Conservation (phyloP, 805 yeast genomes). For the Jamesozyma gamospora region DNA sequence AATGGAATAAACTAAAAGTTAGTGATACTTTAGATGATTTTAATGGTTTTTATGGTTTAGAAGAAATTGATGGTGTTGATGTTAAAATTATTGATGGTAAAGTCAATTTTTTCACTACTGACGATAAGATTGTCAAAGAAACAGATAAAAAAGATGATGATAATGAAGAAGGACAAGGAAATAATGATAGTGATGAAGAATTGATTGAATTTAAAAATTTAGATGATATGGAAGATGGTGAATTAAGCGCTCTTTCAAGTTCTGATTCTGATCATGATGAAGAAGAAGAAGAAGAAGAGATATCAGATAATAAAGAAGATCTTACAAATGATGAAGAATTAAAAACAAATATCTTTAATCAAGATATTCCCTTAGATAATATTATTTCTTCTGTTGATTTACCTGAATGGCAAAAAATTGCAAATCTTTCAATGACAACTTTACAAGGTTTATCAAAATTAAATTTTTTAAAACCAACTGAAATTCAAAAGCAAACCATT, state of each 20-base stretch:
- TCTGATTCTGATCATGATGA: conserved; percentile 23
- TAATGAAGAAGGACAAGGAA: conserved; percentile 7
- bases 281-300: conserved; percentile 9
- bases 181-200: conserved; percentile 14
- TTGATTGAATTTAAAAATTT: conserved; percentile 24
- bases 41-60: conserved; percentile 86
- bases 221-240: conserved; percentile 27
- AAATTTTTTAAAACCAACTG: conserved; percentile 65
- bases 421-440: conserved; percentile 42
- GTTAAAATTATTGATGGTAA: conserved; percentile 64
- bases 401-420: conserved; percentile 48
- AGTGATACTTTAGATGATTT: conserved; percentile 80
- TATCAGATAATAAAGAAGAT: conserved; percentile 4
- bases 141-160: conserved; percentile 8
- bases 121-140: conserved; percentile 8
- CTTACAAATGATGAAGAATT: conserved; percentile 15
- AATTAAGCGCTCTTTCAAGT: conserved; percentile 17
- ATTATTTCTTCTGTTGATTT: conserved; percentile 35
- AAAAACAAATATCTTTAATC: conserved; percentile 21
- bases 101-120: conserved; percentile 39
- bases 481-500: conserved; percentile 66
- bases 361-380: conserved; percentile 16
- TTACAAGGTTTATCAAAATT: conserved; percentile 51
- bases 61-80: conserved; percentile 88
- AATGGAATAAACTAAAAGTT: conserved; percentile 76